These are phyloP conservation scores for Stellera chamaejasme DNA, from an alignment of 345 rosid genomes.

Conservation along the genomic window DNA sequence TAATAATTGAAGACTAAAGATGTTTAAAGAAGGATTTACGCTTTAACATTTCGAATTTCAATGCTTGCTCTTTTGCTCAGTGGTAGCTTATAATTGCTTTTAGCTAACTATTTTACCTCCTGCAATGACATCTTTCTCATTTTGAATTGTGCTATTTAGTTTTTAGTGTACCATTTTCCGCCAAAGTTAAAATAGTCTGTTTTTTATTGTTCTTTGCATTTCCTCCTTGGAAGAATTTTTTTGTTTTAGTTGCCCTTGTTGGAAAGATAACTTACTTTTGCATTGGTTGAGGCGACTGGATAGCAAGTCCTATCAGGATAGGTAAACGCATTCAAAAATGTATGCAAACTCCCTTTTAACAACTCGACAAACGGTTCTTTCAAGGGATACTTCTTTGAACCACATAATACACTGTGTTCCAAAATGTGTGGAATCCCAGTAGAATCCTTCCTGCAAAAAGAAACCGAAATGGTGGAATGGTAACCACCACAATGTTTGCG, in stretches of 20 bases:
- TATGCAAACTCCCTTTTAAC: constrained; percentile 87
- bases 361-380: constrained; percentile 98
- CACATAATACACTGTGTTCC: constrained; percentile 96
- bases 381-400: constrained; percentile 90
- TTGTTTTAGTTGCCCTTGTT: neutral
- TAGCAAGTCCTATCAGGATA: constrained; percentile 98
- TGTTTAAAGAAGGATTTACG: neutral
- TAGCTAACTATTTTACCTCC: neutral
- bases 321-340: constrained; percentile 92
- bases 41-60: neutral
- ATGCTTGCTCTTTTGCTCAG: neutral
- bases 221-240: too few relatives aligned
- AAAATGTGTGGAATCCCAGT: constrained; percentile 97
- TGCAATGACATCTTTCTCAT: neutral
- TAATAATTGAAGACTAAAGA: constrained; percentile 3
- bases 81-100: neutral
- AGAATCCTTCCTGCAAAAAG: constrained; percentile 76
- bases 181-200: too few relatives aligned
- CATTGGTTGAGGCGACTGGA: constrained; percentile 95
- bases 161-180: too few relatives aligned
- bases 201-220: too few relatives aligned
- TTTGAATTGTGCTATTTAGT: neutral
- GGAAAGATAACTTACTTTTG: constrained; percentile 40
- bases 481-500: too few relatives aligned
- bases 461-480: neutral